Conservation (phyloP, 371 early-diverging fungal species). For the Thermomucor indicae-seudaticae region DNA sequence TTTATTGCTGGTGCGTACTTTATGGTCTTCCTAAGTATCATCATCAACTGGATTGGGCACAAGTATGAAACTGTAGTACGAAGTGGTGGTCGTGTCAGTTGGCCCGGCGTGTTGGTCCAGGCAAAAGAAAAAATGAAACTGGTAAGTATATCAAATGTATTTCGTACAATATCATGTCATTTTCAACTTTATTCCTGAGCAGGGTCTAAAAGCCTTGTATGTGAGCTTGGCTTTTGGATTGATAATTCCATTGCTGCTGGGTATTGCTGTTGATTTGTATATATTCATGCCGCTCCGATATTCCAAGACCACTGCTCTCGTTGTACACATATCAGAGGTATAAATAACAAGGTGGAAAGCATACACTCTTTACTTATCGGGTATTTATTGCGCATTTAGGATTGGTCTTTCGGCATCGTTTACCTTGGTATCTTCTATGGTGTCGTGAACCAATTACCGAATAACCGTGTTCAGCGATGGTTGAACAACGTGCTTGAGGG, state of each 20-base stretch:
- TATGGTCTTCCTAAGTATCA: slow-evolving; percentile 22
- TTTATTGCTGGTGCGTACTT: slow-evolving; percentile 41
- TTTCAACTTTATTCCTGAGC: not conserved
- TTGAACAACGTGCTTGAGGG: slow-evolving; percentile 26
- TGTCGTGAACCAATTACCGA: slow-evolving; percentile 40
- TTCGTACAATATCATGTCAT: too few relatives aligned
- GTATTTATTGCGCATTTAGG: slow-evolving; percentile 19
- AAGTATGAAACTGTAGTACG: slow-evolving; percentile 7
- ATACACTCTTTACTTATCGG: too few relatives aligned
- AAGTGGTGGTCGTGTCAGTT: not conserved
- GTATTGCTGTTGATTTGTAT: slow-evolving; percentile 54
- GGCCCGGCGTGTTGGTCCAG: too few relatives aligned
- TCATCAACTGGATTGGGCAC: slow-evolving; percentile 18
- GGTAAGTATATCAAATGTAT: too few relatives aligned
- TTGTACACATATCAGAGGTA: slow-evolving; percentile 51
- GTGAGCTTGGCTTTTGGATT: slow-evolving; percentile 43
- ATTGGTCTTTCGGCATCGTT: slow-evolving; percentile 59
- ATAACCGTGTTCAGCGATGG: slow-evolving; percentile 30
- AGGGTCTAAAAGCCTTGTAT: slow-evolving; percentile 27
- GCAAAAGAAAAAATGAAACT: too few relatives aligned
- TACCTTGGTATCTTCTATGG: slow-evolving; percentile 52
- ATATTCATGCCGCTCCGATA: slow-evolving; percentile 48
- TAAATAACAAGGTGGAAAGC: slow-evolving; percentile 11
- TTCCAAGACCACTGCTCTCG: slow-evolving; percentile 22
- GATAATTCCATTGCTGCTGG: slow-evolving; percentile 48